phyloP scores from a whole-genome alignment of 768 basidiomycete genomes.

The Lactarius deliciosus region DNA sequence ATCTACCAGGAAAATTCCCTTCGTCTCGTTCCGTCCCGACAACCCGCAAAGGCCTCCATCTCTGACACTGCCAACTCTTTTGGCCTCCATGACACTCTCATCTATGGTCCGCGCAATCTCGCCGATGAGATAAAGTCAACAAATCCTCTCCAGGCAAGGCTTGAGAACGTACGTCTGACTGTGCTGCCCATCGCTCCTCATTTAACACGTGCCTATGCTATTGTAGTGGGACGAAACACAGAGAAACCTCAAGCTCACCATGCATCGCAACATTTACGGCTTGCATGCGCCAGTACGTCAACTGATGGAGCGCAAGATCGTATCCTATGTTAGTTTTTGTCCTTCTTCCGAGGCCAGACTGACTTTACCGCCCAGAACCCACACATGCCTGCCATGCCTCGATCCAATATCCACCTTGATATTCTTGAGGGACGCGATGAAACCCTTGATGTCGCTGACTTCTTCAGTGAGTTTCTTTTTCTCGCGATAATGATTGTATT shows the following conservation, averaged over 20 bases:
- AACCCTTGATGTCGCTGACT: constrained; percentile 69
- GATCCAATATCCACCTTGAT: constrained; percentile 84
- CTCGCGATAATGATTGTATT: not conserved
- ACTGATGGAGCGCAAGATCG: constrained; percentile 93
- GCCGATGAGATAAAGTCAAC: constrained; percentile 69
- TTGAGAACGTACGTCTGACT: constrained; percentile 64
- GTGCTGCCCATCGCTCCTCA: constrained; percentile 4
- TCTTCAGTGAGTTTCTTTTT: constrained; percentile 60
- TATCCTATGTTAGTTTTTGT: constrained; percentile 58
- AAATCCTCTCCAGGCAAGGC: constrained; percentile 61
- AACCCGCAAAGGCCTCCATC: constrained; percentile 60
- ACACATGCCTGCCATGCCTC: constrained; percentile 61
- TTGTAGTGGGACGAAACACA: constrained; percentile 92
- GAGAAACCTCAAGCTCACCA: constrained; percentile 78
- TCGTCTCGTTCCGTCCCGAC: constrained; percentile 59
- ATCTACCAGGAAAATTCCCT: constrained; percentile 49
- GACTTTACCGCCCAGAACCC: constrained; percentile 47
- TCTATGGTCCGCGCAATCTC: constrained; percentile 80
- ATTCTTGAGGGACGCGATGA: constrained; percentile 94
- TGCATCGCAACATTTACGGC: constrained; percentile 83
- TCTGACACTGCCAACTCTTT: constrained; percentile 67
- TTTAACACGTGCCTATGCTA: not conserved
- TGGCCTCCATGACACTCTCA: constrained; percentile 86
- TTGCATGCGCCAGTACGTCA: constrained; percentile 85
- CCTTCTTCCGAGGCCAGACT: not conserved